A percentile compares a stretch with the other conserved stretches of the same genome.
phyloP scores from a whole-genome alignment of 495 filamentous ascomycete species.

The Xylaria longipes region DNA sequence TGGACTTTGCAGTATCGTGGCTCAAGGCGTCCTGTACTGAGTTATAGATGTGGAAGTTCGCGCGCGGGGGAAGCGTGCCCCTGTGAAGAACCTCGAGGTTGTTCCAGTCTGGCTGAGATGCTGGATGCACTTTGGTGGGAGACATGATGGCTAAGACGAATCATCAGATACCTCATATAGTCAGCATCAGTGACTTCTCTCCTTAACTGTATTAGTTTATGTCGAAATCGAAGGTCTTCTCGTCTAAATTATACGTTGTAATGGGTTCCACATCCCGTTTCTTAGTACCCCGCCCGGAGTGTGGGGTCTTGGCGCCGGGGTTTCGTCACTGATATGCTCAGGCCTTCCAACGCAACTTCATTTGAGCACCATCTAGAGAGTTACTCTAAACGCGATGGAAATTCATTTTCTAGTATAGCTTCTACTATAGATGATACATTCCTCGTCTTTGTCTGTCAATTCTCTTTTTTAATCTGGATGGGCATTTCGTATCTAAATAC shows the following conservation, averaged over 20 bases:
- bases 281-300: background rate
- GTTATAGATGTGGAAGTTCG: constrained; percentile 55
- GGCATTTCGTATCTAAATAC: background rate
- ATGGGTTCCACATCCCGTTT: constrained; percentile 2
- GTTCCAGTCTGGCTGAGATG: constrained; percentile 51
- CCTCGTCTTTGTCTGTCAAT: background rate
- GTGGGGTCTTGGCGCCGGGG: background rate
- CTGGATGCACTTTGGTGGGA: constrained; percentile 22
- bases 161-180: background rate
- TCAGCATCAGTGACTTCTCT: background rate
- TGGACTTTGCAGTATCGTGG: constrained; percentile 37
- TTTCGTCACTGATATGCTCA: background rate
- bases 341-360: background rate
- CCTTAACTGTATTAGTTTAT: background rate
- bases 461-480: background rate
- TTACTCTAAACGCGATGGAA: background rate
- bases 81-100: constrained; percentile 55
- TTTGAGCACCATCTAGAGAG: background rate
- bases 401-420: background rate
- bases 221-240: background rate
- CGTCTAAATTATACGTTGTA: background rate
- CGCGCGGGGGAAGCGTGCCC: constrained; percentile 57
- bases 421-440: background rate
- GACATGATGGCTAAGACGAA: constrained; percentile 27
- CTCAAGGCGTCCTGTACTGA: constrained; percentile 35